phyloP scores from a whole-genome alignment of 2,329 filamentous ascomycete genomes.

The Thelonectria olida region DNA sequence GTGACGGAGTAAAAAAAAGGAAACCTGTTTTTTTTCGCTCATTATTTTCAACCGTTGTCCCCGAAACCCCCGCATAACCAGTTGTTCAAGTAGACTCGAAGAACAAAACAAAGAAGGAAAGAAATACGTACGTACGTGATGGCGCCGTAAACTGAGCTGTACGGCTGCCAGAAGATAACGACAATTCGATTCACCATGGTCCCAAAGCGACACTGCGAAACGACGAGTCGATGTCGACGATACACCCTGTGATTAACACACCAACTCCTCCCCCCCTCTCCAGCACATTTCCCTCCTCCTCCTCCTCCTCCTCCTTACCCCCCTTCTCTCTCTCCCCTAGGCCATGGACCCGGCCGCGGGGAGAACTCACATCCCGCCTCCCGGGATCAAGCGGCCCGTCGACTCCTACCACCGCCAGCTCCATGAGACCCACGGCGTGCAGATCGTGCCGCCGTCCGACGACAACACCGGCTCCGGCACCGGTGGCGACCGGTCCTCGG shows the following conservation, averaged over 20 bases:
- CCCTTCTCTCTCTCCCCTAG: slow-evolving; percentile 3
- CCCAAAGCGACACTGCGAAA: slow-evolving; percentile 11
- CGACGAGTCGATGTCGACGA: slow-evolving; percentile 22
- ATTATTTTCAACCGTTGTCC: neutral
- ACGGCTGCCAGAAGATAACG: neutral
- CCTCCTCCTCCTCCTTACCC: slow-evolving; percentile 59
- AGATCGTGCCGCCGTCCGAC: slow-evolving; percentile 24
- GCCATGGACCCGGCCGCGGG: slow-evolving; percentile 35
- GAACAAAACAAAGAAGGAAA: neutral
- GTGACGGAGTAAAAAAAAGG: neutral
- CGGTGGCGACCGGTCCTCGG: slow-evolving; percentile 32
- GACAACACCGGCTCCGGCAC: slow-evolving; percentile 4
- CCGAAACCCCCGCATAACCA: neutral
- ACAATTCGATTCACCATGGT: slow-evolving; percentile 13
- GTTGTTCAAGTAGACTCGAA: neutral
- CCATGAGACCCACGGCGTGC: slow-evolving; percentile 36
- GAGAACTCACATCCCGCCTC: slow-evolving; percentile 29
- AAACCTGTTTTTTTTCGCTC: neutral
- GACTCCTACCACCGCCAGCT: slow-evolving; percentile 41
- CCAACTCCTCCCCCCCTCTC: too few species aligned
- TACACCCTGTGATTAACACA: neutral
- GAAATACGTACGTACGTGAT: slow-evolving; percentile 1
- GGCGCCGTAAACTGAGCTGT: slow-evolving; percentile 8
- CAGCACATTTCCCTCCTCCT: slow-evolving; percentile 42
- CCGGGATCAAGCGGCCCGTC: slow-evolving; percentile 33